Evolutionary conservation across 1,284 basidiomycete species (phyloP).

Genomic region (Neolentinus lepideus): DNA sequence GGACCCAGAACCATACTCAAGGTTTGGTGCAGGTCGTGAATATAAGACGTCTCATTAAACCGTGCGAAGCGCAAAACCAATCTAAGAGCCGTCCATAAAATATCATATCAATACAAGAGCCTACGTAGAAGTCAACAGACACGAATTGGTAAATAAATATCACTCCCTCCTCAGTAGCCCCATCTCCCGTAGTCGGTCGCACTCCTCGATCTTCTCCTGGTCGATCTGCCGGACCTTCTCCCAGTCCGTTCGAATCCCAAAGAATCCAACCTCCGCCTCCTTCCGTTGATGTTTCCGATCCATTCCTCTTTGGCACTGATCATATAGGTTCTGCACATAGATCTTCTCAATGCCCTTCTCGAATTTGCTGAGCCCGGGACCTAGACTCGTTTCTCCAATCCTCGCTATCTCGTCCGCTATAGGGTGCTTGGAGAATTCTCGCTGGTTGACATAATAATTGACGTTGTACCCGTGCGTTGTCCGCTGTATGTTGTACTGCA

Average conservation of each 20-base stretch:
- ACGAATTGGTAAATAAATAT: constrained; percentile 3
- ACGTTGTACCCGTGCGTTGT: constrained; percentile 65
- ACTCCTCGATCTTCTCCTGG: constrained; percentile 58
- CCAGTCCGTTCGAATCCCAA: constrained; percentile 87
- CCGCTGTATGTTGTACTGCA: constrained; percentile 57
- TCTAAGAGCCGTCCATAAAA: constrained; percentile 1
- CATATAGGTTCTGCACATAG: constrained; percentile 66
- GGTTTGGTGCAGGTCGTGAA: no score
- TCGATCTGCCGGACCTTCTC: constrained; percentile 71
- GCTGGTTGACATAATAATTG: constrained; percentile 81
- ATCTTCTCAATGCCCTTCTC: constrained; percentile 65
- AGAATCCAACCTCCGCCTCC: constrained; percentile 76
- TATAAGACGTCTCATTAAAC: background rate
- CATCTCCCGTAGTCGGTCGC: constrained; percentile 64
- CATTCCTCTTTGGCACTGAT: constrained; percentile 59
- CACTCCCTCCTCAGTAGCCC: constrained; percentile 31
- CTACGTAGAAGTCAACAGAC: constrained; percentile 6
- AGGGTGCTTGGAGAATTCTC: constrained; percentile 75
- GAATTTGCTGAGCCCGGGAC: constrained; percentile 37
- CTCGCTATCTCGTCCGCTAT: constrained; percentile 66
- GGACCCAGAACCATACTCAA: no score
- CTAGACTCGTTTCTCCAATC: constrained; percentile 19
- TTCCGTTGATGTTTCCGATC: constrained; percentile 60
- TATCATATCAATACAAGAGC: constrained; percentile 9
- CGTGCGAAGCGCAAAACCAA: background rate